A percentile compares a stretch with the other conserved stretches of the same genome.
These are phyloP conservation scores for Moesziomyces antarcticus DNA, from an alignment of 1,284 basidiomycete species.

Conservation along the genomic window DNA sequence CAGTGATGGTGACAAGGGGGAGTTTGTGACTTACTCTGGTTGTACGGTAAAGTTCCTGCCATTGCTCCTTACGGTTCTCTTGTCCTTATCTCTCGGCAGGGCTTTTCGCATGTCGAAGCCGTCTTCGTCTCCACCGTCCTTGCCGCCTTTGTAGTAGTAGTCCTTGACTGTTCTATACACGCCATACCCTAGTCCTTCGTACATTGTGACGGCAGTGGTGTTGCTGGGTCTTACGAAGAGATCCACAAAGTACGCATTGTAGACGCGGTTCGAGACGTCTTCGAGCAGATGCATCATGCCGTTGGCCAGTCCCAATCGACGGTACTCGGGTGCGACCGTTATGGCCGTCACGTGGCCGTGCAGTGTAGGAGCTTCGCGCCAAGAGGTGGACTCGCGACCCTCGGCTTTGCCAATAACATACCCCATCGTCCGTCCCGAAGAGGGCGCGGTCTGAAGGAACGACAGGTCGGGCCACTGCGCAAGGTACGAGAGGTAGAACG, in stretches of 20 bases:
- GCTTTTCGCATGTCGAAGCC: slow-evolving; percentile 85
- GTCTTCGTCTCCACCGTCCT: slow-evolving; percentile 77
- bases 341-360: slow-evolving; percentile 83
- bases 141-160: slow-evolving; percentile 83
- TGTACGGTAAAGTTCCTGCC: slow-evolving; percentile 51
- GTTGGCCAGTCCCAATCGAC: slow-evolving; percentile 81
- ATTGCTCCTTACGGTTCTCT: slow-evolving; percentile 48
- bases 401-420: slow-evolving; percentile 64
- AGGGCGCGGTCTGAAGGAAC: slow-evolving; percentile 79
- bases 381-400: slow-evolving; percentile 42
- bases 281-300: slow-evolving; percentile 85
- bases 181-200: slow-evolving; percentile 85
- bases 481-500: slow-evolving; percentile 87
- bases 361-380: slow-evolving; percentile 34
- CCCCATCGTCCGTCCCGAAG: slow-evolving; percentile 43
- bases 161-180: slow-evolving; percentile 85
- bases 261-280: slow-evolving; percentile 75
- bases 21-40: slow-evolving; percentile 54
- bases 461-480: slow-evolving; percentile 90
- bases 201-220: slow-evolving; percentile 76
- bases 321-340: slow-evolving; percentile 89
- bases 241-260: slow-evolving; percentile 83
- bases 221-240: slow-evolving; percentile 84
- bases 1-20: background rate
- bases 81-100: slow-evolving; percentile 52